These are phyloP conservation scores for Salvia miltiorrhiza DNA, from an alignment of 257 asterid species.

Conservation along the genomic window DNA sequence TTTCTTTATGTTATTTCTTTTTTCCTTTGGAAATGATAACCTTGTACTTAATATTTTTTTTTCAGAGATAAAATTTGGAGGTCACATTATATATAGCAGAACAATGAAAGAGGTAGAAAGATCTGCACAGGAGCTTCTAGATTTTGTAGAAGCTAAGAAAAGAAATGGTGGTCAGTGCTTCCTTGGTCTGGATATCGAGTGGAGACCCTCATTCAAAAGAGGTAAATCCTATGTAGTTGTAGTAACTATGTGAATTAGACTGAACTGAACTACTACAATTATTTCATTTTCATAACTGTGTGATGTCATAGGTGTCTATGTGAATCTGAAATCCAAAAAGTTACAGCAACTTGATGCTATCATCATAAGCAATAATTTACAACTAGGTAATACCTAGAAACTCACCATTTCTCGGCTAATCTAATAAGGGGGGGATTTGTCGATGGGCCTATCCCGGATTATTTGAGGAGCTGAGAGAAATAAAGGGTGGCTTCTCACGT, in stretches of 20 bases:
- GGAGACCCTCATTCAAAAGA: constrained; percentile 80
- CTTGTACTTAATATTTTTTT: constrained; percentile 2
- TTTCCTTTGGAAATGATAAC: not conserved
- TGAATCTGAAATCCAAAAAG: not conserved
- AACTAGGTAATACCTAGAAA: constrained; percentile 1
- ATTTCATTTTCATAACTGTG: not conserved
- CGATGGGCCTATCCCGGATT: not conserved
- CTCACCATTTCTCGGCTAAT: not conserved
- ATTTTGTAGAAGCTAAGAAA: constrained; percentile 61
- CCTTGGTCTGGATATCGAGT: constrained; percentile 93
- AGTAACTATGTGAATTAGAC: not conserved
- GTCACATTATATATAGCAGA: constrained; percentile 67
- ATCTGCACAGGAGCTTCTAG: constrained; percentile 70
- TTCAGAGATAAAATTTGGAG: constrained; percentile 58
- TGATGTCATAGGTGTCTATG: not conserved
- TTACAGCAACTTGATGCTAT: not conserved
- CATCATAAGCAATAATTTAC: not conserved
- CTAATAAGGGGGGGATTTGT: not conserved
- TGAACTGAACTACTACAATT: not conserved
- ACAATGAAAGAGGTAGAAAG: constrained; percentile 71
- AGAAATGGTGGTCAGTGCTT: constrained; percentile 48
- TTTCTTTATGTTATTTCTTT: not conserved
- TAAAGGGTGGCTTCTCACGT: too few species aligned
- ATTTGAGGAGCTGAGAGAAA: too few species aligned
- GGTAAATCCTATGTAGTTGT: constrained; percentile 36